Evolutionary conservation across 2,329 filamentous ascomycete species (phyloP).

Genomic region (Penicillium sp.): DNA sequence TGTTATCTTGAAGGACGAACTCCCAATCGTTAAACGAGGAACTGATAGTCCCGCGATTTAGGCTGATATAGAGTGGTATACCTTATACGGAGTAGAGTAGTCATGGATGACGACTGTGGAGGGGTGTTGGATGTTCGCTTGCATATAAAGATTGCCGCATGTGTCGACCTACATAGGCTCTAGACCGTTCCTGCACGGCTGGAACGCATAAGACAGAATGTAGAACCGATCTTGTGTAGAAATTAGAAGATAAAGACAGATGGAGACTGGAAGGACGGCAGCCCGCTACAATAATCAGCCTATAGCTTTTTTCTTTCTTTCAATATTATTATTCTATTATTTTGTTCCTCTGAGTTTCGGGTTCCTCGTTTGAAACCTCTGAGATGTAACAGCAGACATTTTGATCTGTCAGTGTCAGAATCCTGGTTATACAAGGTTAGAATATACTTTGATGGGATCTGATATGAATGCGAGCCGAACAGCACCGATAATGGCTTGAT

Average conservation of each 20-base stretch:
- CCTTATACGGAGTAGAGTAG: too few species aligned
- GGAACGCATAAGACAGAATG: background rate
- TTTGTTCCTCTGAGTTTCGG: background rate
- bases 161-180: slow-evolving; percentile 3
- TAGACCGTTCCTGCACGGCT: background rate
- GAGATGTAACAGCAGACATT: background rate
- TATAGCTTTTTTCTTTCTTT: background rate
- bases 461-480: background rate
- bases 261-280: background rate
- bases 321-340: background rate
- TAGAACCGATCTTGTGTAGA: background rate
- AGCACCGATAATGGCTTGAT: slow-evolving; percentile 1
- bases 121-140: background rate
- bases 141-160: slow-evolving; percentile 1
- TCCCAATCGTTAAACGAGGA: background rate
- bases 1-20: background rate
- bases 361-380: background rate
- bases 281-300: background rate
- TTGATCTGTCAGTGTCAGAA: background rate
- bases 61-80: background rate
- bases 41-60: background rate
- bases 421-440: background rate
- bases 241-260: background rate
- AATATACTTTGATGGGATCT: background rate
- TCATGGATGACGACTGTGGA: background rate